phyloP scores from a whole-genome alignment of 2,329 filamentous ascomycete species.

The Alternaria viburni region DNA sequence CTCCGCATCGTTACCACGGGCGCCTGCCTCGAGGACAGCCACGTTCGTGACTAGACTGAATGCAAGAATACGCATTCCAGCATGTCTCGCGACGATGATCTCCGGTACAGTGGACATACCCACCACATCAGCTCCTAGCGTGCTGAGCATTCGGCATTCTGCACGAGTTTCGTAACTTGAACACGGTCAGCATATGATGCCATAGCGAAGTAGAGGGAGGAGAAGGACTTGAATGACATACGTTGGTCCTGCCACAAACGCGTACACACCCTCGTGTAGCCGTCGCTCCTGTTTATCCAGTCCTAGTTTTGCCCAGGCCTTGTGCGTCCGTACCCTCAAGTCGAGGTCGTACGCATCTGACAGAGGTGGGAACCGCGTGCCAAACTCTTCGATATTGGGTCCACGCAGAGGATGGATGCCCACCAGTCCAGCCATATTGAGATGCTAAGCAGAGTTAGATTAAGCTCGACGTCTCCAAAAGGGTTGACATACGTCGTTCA shows the following conservation, averaged over 20 bases:
- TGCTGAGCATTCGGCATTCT: conserved; percentile 67
- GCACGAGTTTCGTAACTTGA: conserved; percentile 68
- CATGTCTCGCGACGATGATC: conserved; percentile 69
- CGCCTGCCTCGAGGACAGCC: conserved; percentile 64
- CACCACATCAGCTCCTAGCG: conserved; percentile 70
- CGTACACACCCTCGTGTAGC: conserved; percentile 70
- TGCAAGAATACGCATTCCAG: conserved; percentile 67
- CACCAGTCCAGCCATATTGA: conserved; percentile 67
- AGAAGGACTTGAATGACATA: conserved; percentile 40
- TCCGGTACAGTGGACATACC: conserved; percentile 75
- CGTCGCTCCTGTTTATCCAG: conserved; percentile 55
- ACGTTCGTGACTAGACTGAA: conserved; percentile 72
- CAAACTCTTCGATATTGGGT: conserved; percentile 67
- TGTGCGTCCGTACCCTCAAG: conserved; percentile 63
- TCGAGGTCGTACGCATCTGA: conserved; percentile 71
- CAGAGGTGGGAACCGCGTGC: conserved; percentile 66
- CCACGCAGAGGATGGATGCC: conserved; percentile 68
- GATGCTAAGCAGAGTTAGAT: conserved; percentile 55
- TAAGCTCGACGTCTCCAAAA: not conserved
- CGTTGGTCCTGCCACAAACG: conserved; percentile 68
- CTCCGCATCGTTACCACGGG: conserved; percentile 62
- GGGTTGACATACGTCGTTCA: conserved; percentile 63
- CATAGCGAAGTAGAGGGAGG: not conserved
- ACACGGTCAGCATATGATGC: conserved; percentile 12
- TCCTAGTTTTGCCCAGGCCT: conserved; percentile 61